These are phyloP conservation scores for Fusarium luffae DNA, from an alignment of 2,329 filamentous ascomycete genomes.

Conservation along the genomic window DNA sequence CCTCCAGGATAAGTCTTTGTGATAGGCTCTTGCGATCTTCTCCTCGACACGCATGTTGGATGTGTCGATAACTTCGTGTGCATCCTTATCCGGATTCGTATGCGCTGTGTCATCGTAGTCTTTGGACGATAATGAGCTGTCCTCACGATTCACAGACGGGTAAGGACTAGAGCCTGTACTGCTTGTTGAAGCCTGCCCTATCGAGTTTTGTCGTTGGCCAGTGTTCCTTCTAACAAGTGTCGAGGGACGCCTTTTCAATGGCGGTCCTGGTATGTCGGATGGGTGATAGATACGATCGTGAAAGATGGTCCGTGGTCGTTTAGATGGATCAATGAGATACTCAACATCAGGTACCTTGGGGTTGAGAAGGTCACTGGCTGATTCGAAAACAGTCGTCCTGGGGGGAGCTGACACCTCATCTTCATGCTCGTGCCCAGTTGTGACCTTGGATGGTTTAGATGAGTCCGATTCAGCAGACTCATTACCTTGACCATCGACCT, in stretches of 20 bases:
- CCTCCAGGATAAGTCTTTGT: conserved; percentile 90
- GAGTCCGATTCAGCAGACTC: conserved; percentile 12
- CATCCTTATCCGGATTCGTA: conserved; percentile 58
- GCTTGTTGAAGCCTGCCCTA: conserved; percentile 40
- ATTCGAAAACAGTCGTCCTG: conserved; percentile 93
- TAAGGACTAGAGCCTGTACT: conserved; percentile 51
- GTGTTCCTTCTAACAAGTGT: conserved; percentile 50
- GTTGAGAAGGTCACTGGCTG: conserved; percentile 90
- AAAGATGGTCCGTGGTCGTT: conserved; percentile 89
- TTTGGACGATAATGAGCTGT: conserved; percentile 56
- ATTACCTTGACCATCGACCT: conserved; percentile 1
- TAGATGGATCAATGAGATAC: conserved; percentile 85
- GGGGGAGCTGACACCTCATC: conserved; percentile 76
- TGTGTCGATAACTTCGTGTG: conserved; percentile 60
- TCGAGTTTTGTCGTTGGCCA: conserved; percentile 40
- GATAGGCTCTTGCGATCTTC: conserved; percentile 96
- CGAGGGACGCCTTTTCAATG: conserved; percentile 66
- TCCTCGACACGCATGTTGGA: conserved; percentile 91
- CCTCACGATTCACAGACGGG: conserved; percentile 53
- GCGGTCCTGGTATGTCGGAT: conserved; percentile 87
- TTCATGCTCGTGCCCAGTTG: conserved; percentile 61
- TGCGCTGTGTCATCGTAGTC: conserved; percentile 65
- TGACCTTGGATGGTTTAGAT: conserved; percentile 53
- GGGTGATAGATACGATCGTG: conserved; percentile 97
- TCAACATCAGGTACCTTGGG: conserved; percentile 85